These are phyloP conservation scores for Nicotiana obtusifolia DNA, from an alignment of 257 asterid species.

Conservation along the genomic window DNA sequence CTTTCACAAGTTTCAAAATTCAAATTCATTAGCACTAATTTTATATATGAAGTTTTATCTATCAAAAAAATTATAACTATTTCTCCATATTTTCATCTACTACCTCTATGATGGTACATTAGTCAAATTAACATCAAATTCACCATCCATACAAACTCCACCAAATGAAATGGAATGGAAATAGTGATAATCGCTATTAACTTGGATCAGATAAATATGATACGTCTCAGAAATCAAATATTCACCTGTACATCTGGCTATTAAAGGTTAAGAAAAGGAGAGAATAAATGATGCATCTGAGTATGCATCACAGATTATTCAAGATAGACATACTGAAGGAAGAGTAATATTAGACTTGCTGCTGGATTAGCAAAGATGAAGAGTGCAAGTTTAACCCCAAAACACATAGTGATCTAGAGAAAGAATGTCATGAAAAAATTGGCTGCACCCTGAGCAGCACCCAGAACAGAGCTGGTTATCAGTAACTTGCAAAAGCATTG, in stretches of 20 bases:
- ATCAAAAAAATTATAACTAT: not conserved
- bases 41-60: not conserved
- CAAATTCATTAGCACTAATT: not conserved
- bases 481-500: not conserved
- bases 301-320: not conserved
- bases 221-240: not conserved
- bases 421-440: slow-evolving; percentile 7
- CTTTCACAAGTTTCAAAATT: not conserved
- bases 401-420: not conserved
- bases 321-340: not conserved
- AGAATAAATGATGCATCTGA: not conserved
- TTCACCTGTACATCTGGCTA: not conserved
- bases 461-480: not conserved
- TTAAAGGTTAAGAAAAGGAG: not conserved
- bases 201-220: not conserved
- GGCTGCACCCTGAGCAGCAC: not conserved
- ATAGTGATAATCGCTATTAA: not conserved
- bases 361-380: not conserved
- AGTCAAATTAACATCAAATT: not conserved
- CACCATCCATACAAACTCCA: not conserved
- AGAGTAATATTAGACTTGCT: not conserved
- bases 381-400: slow-evolving; percentile 1
- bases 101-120: not conserved
- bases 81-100: not conserved
- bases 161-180: not conserved